phyloP scores from a whole-genome alignment of 192 early-diverging fungal genomes.

The Entomortierella chlamydospora region DNA sequence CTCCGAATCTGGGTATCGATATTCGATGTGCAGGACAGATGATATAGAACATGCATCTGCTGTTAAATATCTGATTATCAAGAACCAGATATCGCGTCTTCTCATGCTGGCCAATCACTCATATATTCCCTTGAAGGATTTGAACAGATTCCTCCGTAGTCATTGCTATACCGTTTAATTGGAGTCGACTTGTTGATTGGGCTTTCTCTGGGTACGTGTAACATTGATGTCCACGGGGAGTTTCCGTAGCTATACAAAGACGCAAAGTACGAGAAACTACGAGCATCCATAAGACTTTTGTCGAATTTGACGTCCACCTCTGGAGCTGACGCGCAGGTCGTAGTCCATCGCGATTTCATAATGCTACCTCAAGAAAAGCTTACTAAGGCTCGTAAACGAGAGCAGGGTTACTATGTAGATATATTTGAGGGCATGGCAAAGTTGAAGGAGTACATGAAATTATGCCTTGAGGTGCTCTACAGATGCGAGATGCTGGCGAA shows the following conservation, averaged over 20 bases:
- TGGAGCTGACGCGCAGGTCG: not conserved
- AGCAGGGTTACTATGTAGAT: not conserved
- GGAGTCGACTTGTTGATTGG: slow-evolving; percentile 1
- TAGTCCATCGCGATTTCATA: not conserved
- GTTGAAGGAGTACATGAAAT: slow-evolving; percentile 18
- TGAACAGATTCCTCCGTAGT: not conserved
- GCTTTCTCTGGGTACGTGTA: slow-evolving; percentile 1
- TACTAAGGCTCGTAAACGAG: not conserved
- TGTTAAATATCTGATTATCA: not conserved
- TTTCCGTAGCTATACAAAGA: slow-evolving; percentile 6
- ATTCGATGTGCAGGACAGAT: not conserved
- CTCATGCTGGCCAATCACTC: slow-evolving; percentile 1
- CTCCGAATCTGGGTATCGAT: not conserved
- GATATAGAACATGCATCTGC: not conserved
- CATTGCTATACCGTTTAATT: slow-evolving; percentile 11
- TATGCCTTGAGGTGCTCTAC: slow-evolving; percentile 14
- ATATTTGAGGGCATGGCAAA: slow-evolving; percentile 7
- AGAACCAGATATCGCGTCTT: slow-evolving; percentile 4
- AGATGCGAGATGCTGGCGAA: slow-evolving; percentile 17
- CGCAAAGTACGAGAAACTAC: not conserved
- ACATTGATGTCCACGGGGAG: slow-evolving; percentile 2
- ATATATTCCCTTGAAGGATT: not conserved
- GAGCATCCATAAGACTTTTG: not conserved
- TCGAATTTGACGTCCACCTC: not conserved
- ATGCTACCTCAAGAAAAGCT: not conserved